phyloP scores from a whole-genome alignment of 2,329 filamentous ascomycete species.

The Cladophialophora chaetospira region DNA sequence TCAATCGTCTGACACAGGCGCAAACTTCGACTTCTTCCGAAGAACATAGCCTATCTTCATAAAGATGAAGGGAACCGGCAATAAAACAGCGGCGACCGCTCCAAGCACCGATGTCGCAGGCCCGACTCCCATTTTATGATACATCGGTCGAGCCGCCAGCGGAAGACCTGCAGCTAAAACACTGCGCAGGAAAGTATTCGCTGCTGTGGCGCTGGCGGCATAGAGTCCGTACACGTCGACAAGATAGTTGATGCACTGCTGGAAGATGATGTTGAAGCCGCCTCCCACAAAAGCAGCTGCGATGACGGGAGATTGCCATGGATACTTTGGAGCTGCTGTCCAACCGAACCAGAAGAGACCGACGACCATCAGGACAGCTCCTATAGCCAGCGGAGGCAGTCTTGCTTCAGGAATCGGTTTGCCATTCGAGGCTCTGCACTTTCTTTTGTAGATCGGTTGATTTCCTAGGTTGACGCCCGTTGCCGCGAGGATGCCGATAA shows the following conservation, averaged over 20 bases:
- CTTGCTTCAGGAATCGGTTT: constrained; percentile 43
- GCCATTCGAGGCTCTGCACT: constrained; percentile 33
- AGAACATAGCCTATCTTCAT: constrained; percentile 46
- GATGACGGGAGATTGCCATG: constrained; percentile 40
- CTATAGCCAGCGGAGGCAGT: constrained; percentile 51
- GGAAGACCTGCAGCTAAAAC: constrained; percentile 44
- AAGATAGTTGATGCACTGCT: constrained; percentile 47
- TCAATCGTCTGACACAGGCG: constrained; percentile 33
- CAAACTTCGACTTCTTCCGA: constrained; percentile 49
- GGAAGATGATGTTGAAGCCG: constrained; percentile 39
- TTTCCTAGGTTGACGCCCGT: constrained; percentile 47
- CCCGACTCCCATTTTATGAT: constrained; percentile 45
- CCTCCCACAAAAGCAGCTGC: constrained; percentile 47
- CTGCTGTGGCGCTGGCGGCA: constrained; percentile 46
- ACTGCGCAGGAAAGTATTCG: constrained; percentile 46
- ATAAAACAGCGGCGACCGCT: constrained; percentile 41
- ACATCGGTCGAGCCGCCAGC: constrained; percentile 45
- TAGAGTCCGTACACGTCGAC: constrained; percentile 46
- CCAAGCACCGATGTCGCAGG: constrained; percentile 47
- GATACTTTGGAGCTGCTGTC: constrained; percentile 40
- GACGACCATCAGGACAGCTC: constrained; percentile 45
- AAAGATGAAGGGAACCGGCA: constrained; percentile 51
- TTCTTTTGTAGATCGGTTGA: constrained; percentile 41
- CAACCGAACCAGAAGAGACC: constrained; percentile 51
- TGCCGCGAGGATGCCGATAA: constrained; percentile 47